Percentiles rank a stretch among this genome's conserved stretches.
Evolutionary conservation across 768 basidiomycete species (phyloP).

Genomic region (Rhodocollybia butyracea): DNA sequence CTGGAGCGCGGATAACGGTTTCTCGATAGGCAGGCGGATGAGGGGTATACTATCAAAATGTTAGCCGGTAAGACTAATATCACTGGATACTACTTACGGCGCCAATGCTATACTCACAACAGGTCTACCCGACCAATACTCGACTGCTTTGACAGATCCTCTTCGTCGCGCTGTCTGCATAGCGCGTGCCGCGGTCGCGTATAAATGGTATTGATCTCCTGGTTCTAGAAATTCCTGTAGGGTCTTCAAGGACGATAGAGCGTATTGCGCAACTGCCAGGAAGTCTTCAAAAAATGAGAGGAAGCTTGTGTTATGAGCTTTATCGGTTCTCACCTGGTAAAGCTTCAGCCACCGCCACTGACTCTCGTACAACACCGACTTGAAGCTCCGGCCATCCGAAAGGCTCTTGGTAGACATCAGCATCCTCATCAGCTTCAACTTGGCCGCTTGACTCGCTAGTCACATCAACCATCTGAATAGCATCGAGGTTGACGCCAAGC

Average conservation of each 20-base stretch:
- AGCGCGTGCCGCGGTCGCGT: constrained; percentile 68
- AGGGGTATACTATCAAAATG: constrained; percentile 54
- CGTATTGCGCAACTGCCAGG: constrained; percentile 79
- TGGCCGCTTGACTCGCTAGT: constrained; percentile 18
- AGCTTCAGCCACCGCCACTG: constrained; percentile 86
- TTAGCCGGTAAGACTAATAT: constrained; percentile 8
- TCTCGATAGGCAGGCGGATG: constrained; percentile 71
- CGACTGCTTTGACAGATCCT: constrained; percentile 65
- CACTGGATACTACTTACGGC: constrained; percentile 48
- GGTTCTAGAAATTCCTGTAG: constrained; percentile 67
- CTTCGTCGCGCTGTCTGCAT: constrained; percentile 72
- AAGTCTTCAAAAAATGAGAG: constrained; percentile 55
- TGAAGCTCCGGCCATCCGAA: constrained; percentile 96
- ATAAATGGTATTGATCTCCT: constrained; percentile 78
- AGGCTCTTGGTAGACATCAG: constrained; percentile 41
- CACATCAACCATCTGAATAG: constrained; percentile 50
- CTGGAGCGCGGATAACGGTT: constrained; percentile 54
- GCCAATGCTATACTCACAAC: constrained; percentile 75
- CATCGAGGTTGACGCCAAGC: constrained; percentile 79
- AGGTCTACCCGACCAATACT: constrained; percentile 86
- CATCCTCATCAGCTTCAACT: constrained; percentile 38
- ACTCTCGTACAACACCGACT: constrained; percentile 90
- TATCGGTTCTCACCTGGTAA: constrained; percentile 65
- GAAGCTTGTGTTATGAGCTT: neutral
- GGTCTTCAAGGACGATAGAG: constrained; percentile 80